Evolutionary conservation across 345 rosid genomes (phyloP).

Genomic region (Camelina sativa): DNA sequence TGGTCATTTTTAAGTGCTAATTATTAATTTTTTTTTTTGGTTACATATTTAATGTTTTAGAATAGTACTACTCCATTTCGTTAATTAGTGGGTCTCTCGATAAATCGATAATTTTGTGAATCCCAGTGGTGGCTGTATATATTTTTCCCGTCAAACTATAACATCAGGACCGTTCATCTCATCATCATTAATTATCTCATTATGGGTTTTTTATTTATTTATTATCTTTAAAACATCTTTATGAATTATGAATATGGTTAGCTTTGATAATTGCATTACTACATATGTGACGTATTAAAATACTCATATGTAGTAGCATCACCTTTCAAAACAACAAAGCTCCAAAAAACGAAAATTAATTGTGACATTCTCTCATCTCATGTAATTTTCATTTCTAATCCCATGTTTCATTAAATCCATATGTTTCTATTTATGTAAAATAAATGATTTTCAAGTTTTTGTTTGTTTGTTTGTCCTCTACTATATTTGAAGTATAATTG

Average conservation of each 20-base stretch:
- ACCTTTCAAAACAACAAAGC: slow-evolving; percentile 15
- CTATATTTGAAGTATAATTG: not conserved
- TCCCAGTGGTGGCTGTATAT: not conserved
- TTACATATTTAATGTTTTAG: no score
- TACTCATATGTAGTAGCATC: slow-evolving; percentile 17
- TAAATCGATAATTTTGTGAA: slow-evolving; percentile 9
- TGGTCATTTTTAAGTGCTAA: not conserved
- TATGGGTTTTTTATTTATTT: not conserved
- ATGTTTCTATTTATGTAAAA: not conserved
- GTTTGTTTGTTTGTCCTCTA: not conserved
- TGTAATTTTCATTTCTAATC: not conserved
- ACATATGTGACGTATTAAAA: no score
- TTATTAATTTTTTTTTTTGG: no score
- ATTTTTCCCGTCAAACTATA: slow-evolving; percentile 2
- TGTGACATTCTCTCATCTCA: not conserved
- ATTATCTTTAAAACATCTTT: no score
- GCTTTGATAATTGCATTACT: not conserved
- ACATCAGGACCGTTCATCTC: slow-evolving; percentile 36
- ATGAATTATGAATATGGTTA: not conserved
- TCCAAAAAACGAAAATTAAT: slow-evolving; percentile 23
- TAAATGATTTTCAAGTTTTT: not conserved
- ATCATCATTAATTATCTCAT: not conserved
- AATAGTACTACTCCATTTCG: not conserved
- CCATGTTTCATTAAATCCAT: slow-evolving; percentile 4
- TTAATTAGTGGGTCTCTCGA: slow-evolving; percentile 7